Base-by-base conservation (phyloP, 768 basidiomycete species). In the Tricholoma saponaceum region DNA sequence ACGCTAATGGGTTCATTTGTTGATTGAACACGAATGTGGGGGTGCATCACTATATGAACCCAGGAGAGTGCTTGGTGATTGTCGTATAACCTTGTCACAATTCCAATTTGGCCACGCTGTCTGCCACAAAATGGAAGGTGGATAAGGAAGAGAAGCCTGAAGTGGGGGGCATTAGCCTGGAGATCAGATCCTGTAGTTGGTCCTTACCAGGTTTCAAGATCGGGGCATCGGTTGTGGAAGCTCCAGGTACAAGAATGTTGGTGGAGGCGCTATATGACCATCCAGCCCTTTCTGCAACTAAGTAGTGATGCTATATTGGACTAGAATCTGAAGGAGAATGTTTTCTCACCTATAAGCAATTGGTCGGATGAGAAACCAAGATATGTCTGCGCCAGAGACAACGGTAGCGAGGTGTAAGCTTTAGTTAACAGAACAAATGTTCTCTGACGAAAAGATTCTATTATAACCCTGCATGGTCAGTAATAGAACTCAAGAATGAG, bases 401-500 rank as follows among this genome's bases (percentile, higher is more conserved):
- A 58, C 12, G 83, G 79, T 22, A 91, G 70, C 1, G 85, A 83
- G 2, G 81, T 78, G 69, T 88, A 90, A n/a, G 85, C 86, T 62
- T 76, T 81, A 8, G 83, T 79, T 20, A 90, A 63, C 8, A 90
- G 73, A 1, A 64, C 62, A 59, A 86, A 78, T 0, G 84, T 85
- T 58, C 83, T 77, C 55, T 65, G 64, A 44, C 86, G 83, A 70
- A 89, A 90, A 8, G 75, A 66, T 3, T 81, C 89, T 90, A 58
- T 39, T 16, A 51, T 28, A 26, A 54, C 6, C 46, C 55, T 47
- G 16, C 54, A 54, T 51, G 53, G 53, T 51, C 53, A 20, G 20
- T 7, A 58, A 47, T 25, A 47, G 37, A 16, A 25, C 25, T 20
- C 39, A 43, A 26, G 30, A 28, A 32, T 26, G 35, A 41, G 23